Percentiles rank a stretch among this genome's conserved stretches.
Conservation (phyloP, 257 asterid species). For the Primulina tabacum region DNA sequence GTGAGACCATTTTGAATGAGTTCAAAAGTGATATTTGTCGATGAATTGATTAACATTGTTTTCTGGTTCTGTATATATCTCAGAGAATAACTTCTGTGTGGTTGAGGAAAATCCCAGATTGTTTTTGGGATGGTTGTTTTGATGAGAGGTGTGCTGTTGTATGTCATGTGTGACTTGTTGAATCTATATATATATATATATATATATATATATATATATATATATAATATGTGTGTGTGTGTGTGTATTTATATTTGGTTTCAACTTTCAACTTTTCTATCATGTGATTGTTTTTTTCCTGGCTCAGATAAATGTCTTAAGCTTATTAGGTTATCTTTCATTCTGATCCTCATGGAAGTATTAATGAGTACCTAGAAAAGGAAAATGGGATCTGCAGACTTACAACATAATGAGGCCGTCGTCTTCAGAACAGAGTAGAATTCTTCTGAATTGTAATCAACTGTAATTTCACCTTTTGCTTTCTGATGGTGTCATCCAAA, state of each 20-base stretch:
- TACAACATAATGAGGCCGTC: not conserved
- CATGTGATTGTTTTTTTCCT: not conserved
- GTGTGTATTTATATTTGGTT: not conserved
- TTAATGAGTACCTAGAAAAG: not conserved
- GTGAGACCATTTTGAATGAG: conserved; percentile 8
- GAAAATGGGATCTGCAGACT: not conserved
- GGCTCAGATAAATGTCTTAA: not conserved
- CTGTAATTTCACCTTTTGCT: not conserved
- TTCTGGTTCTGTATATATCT: not conserved
- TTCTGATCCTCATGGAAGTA: not conserved
- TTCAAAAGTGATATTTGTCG: not conserved
- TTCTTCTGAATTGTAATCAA: not conserved
- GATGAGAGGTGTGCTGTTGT: not conserved
- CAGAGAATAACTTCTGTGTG: not conserved
- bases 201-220: too few relatives aligned
- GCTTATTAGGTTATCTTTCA: not conserved
- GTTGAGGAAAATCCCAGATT: not conserved
- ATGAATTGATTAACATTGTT: not conserved
- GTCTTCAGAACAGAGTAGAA: not conserved
- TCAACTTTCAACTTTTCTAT: not conserved
- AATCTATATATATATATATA: not conserved
- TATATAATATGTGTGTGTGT: too few relatives aligned
- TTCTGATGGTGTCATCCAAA: not conserved
- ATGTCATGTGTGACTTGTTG: conserved; percentile 1
- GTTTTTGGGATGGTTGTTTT: not conserved